Evolutionary conservation across 2,329 filamentous ascomycete genomes (phyloP), one percentile per base, ranked within the genome.

Genomic region (Aspergillus sp.): DNA sequence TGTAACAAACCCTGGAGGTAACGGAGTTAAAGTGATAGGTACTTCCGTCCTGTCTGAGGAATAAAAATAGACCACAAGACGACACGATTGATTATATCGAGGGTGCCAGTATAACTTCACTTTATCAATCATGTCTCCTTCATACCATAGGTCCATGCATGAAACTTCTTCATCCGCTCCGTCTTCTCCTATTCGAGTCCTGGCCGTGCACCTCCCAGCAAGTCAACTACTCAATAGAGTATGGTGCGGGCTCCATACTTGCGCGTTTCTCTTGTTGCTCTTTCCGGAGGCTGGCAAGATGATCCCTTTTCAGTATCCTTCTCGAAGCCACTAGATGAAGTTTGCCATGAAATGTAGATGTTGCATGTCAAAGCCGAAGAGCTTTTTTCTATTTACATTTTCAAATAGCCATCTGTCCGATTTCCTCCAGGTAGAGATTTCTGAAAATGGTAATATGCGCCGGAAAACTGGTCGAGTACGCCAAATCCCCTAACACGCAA

Each of bases 211-310:
- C 19, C 26, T 48, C 20, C 33, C 41, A 40, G 43, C 32, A 45
- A 48, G 14, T 49, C 40, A 44, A 14, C 38, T 53, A 35, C 50
- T 51, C 24, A 16, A 55, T 47, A 13, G 14, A 48, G 50, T 58
- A 52, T 54, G 56, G 50, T 33, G 51, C 52, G 40, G 53, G 48
- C 52, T 46, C 57, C 55, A 43, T 52, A 38, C 40, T 53, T 58
- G 54, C 59, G 59, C 49, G 51, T 38, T 56, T 42, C 17, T 19
- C 45, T 20, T 26, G 35, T 49, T 49, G 26, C 47, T 49, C 26
- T 49, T 49, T 49, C 24, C 19, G 47, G 47, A 14, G 38, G 40
- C 38, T 33, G 43, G 38, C 40, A 4, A 49, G 47, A 49, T 43
- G 47, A 49, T 49, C 47, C 42, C 19, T 13, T 11, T 22, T 22